Conservation (phyloP, 257 asterid genomes). For the Datura wrightii region DNA sequence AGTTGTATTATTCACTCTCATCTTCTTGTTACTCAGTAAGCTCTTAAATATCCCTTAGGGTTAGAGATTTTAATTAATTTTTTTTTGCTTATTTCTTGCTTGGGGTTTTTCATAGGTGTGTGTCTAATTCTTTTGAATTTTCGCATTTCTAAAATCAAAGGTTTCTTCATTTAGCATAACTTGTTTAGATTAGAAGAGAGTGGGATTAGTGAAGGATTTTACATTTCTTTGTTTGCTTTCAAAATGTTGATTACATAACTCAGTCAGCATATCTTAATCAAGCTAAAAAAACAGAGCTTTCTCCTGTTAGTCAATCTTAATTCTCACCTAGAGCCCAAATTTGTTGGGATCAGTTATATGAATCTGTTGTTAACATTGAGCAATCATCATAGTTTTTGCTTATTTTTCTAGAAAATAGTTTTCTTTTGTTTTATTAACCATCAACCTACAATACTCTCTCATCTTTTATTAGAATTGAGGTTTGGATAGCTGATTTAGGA, state of each 20-base stretch:
- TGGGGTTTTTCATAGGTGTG: too few species aligned
- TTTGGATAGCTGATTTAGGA: background rate
- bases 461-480: background rate
- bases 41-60: background rate
- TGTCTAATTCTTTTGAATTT: too few species aligned
- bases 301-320: background rate
- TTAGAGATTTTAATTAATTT: background rate
- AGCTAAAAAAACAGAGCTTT: background rate
- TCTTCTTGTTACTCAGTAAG: constrained; percentile 56
- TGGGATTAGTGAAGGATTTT: background rate
- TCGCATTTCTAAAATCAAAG: background rate
- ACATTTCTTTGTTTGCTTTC: background rate
- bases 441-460: background rate
- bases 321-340: background rate
- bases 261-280: background rate
- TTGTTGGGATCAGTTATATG: background rate
- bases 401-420: background rate
- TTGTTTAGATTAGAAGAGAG: background rate
- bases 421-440: background rate
- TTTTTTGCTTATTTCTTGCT: background rate
- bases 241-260: background rate
- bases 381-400: background rate
- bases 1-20: constrained; percentile 46
- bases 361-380: background rate
- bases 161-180: background rate